These are phyloP conservation scores for Coniochaeta ligniaria DNA, from an alignment of 2,329 filamentous ascomycete species.

Conservation along the genomic window DNA sequence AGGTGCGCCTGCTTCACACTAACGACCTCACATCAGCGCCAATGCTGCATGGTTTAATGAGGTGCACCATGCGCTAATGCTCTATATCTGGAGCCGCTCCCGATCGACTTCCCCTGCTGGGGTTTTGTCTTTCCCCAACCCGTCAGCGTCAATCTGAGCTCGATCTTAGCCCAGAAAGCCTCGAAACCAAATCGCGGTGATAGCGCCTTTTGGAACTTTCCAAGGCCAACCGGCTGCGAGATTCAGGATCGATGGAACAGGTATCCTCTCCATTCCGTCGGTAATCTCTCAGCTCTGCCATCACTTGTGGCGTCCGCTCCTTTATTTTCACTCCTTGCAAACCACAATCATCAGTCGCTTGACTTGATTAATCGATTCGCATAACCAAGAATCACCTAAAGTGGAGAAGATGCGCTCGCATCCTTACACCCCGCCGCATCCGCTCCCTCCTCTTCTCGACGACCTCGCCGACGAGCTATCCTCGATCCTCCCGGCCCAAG, in stretches of 20 bases:
- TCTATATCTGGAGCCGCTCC: background rate
- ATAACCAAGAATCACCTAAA: no score
- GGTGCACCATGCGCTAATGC: background rate
- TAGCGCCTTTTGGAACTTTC: background rate
- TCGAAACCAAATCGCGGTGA: background rate
- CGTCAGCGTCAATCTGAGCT: background rate
- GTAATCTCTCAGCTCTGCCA: background rate
- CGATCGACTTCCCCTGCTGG: background rate
- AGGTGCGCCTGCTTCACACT: background rate
- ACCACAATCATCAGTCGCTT: no score
- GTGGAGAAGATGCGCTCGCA: constrained; percentile 13
- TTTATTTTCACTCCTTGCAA: background rate
- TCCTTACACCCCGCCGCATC: constrained; percentile 19
- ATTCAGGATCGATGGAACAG: background rate
- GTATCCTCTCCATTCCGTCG: background rate
- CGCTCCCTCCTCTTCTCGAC: constrained; percentile 17
- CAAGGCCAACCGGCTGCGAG: background rate
- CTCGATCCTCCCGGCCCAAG: constrained; percentile 16
- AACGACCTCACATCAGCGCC: background rate
- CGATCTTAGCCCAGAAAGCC: background rate
- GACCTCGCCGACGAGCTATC: constrained; percentile 9
- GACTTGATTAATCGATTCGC: background rate
- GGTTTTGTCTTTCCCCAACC: background rate
- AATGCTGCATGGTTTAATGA: background rate
- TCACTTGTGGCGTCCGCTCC: background rate